These are phyloP conservation scores for Apophysomyces variabilis DNA, from an alignment of 371 early-diverging fungal species.

Conservation along the genomic window DNA sequence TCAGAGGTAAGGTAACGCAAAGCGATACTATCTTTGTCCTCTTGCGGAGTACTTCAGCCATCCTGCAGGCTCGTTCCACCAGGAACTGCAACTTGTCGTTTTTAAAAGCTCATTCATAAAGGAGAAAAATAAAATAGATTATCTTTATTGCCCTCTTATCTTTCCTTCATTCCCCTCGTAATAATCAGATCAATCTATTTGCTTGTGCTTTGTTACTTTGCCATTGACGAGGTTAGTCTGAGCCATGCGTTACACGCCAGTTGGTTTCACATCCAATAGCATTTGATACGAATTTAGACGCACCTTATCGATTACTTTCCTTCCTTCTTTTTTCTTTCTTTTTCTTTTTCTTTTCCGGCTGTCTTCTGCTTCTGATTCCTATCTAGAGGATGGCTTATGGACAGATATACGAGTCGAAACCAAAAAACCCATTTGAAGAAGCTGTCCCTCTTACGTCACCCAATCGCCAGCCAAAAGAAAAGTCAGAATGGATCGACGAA, in stretches of 20 bases:
- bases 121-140: too few species aligned
- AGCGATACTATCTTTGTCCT: too few species aligned
- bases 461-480: not conserved
- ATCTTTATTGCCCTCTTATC: too few species aligned
- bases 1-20: too few species aligned
- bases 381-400: not conserved
- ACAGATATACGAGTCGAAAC: not conserved
- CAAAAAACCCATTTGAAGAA: not conserved
- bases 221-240: not conserved
- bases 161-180: not conserved
- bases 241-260: slow-evolving; percentile 6
- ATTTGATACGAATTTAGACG: slow-evolving; percentile 1
- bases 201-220: not conserved
- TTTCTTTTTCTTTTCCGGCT: too few species aligned
- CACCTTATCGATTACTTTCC: not conserved
- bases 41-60: too few species aligned
- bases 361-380: not conserved
- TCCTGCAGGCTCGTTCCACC: too few species aligned
- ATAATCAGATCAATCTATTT: not conserved
- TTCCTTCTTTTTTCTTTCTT: not conserved
- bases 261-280: not conserved
- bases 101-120: too few species aligned
- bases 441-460: not conserved
- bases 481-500: slow-evolving; percentile 53
- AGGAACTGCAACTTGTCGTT: too few species aligned